Evolutionary conservation across 345 rosid species (phyloP).

Genomic region (Pistacia integerrima): DNA sequence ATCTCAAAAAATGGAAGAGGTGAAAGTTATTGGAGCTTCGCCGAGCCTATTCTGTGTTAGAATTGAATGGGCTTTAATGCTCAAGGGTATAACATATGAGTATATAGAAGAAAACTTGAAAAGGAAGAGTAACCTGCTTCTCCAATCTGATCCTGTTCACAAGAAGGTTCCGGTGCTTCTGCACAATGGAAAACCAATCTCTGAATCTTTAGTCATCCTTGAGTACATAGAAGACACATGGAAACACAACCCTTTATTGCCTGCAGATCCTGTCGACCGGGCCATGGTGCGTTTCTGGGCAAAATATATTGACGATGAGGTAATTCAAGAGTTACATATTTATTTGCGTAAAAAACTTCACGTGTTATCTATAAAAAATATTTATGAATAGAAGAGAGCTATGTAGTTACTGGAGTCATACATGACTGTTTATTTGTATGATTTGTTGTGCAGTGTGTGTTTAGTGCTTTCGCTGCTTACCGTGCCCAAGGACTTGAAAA

Average conservation of each 20-base stretch:
- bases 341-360: too few species aligned
- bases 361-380: too few species aligned
- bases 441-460: constrained; percentile 21
- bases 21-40: constrained; percentile 1
- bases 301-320: constrained; percentile 22
- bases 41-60: constrained; percentile 18
- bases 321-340: not conserved
- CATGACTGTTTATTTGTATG: not conserved
- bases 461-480: constrained; percentile 25
- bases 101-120: constrained; percentile 15
- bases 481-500: constrained; percentile 32
- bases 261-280: constrained; percentile 10
- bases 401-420: not conserved
- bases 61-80: constrained; percentile 24
- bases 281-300: constrained; percentile 23
- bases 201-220: constrained; percentile 22
- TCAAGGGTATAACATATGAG: constrained; percentile 20
- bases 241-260: constrained; percentile 1
- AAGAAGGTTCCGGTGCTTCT: constrained; percentile 25
- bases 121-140: constrained; percentile 15
- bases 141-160: constrained; percentile 13
- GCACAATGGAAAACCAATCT: constrained; percentile 5
- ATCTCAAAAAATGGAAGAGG: not conserved
- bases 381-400: not conserved
- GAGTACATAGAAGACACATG: constrained; percentile 12